These are phyloP conservation scores for Trichoderma afroharzianum DNA, from an alignment of 2,329 filamentous ascomycete genomes.

Conservation along the genomic window DNA sequence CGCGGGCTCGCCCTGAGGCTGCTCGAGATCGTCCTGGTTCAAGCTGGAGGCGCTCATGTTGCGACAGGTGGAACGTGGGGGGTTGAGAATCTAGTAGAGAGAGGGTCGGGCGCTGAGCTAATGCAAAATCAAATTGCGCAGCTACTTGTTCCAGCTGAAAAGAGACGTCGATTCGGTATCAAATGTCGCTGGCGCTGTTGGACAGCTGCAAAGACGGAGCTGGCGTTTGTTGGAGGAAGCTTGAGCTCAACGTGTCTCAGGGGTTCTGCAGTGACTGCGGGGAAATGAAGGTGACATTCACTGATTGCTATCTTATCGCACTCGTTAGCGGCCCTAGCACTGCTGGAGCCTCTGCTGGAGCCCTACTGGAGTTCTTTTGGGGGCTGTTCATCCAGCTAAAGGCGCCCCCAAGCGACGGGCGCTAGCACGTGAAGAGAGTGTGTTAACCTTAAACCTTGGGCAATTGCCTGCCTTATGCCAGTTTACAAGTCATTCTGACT, in stretches of 20 bases:
- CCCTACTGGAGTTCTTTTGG: not conserved
- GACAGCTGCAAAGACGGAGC: not conserved
- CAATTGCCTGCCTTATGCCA: not conserved
- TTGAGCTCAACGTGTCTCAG: conserved; percentile 2
- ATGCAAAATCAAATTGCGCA: not conserved
- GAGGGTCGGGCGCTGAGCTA: not conserved
- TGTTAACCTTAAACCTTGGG: not conserved
- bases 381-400: not conserved
- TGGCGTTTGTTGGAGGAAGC: not conserved
- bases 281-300: conserved; percentile 12
- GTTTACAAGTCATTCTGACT: not conserved
- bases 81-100: not conserved
- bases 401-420: not conserved
- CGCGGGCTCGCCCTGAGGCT: conserved; percentile 44
- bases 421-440: conserved; percentile 3
- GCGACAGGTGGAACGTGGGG: not conserved
- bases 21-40: conserved; percentile 21
- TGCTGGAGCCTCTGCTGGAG: not conserved
- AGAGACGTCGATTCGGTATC: not conserved
- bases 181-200: not conserved
- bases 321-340: not conserved
- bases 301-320: conserved; percentile 14
- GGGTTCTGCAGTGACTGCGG: conserved; percentile 10
- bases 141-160: not conserved
- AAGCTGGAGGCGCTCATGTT: conserved; percentile 24